A percentile compares a stretch with the other conserved stretches of the same genome.
Conservation (phyloP, 306 rosid genomes). For the Sesbania bispinosa region DNA sequence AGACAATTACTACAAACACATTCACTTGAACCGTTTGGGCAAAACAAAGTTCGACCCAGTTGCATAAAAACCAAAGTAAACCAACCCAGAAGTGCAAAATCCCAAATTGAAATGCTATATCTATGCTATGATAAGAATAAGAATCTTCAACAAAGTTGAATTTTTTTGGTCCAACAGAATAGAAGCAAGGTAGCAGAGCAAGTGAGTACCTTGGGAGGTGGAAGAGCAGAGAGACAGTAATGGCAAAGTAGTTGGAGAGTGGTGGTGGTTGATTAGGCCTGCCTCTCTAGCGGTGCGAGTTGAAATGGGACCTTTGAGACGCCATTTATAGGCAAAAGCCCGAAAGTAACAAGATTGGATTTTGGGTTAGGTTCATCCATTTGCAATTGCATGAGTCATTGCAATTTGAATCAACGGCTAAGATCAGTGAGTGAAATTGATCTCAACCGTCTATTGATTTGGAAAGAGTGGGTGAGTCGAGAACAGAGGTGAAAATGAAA, state of each 20-base stretch:
- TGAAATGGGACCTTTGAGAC: neutral
- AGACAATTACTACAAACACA: too few relatives aligned
- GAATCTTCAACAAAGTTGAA: neutral
- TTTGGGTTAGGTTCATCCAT: conserved; percentile 18
- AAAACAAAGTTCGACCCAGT: neutral
- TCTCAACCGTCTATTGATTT: neutral
- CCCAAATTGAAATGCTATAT: neutral
- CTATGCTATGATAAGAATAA: neutral
- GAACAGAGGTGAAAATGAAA: neutral
- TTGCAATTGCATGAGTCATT: neutral
- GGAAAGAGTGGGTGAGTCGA: neutral
- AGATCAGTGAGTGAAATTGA: neutral
- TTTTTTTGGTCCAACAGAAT: too few relatives aligned
- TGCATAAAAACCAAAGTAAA: neutral
- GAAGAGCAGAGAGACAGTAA: neutral
- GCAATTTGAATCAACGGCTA: neutral
- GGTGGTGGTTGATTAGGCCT: neutral
- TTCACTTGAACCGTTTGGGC: neutral
- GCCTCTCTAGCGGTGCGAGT: conserved; percentile 15
- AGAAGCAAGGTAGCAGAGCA: too few relatives aligned
- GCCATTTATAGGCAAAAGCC: neutral
- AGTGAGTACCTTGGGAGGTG: neutral
- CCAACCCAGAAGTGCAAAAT: neutral
- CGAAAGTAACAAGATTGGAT: neutral
- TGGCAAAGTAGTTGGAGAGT: neutral